Evolutionary conservation across 306 rosid genomes (phyloP).

Genomic region (Cucurbita maxima): DNA sequence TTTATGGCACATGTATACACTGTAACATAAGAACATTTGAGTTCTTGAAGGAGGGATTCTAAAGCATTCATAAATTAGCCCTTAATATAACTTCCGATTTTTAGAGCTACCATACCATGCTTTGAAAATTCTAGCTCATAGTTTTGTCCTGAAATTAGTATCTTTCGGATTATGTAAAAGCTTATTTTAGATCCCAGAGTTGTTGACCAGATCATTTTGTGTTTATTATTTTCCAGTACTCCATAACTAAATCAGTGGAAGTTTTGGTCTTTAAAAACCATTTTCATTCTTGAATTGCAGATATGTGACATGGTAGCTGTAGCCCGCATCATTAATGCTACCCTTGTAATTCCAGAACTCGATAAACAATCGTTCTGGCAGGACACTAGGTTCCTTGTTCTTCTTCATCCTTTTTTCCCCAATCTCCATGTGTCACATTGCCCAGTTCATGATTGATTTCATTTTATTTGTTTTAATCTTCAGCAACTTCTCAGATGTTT

Average conservation of each 20-base stretch:
- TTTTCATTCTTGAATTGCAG: slow-evolving; percentile 30
- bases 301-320: slow-evolving; percentile 98
- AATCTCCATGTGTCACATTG: background rate
- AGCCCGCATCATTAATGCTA: slow-evolving; percentile 81
- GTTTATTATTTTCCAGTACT: background rate
- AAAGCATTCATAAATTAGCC: no score
- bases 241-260: background rate
- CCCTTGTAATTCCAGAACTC: slow-evolving; percentile 89
- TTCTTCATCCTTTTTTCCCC: background rate
- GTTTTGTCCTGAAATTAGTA: background rate
- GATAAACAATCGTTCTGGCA: slow-evolving; percentile 90
- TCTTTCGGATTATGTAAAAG: background rate
- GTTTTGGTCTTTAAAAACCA: slow-evolving; percentile 3
- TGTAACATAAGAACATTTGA: background rate
- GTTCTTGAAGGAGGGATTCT: background rate
- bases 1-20: background rate
- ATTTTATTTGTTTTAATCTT: slow-evolving; percentile 13
- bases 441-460: background rate
- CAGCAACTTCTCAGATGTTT: slow-evolving; percentile 87
- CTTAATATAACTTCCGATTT: no score
- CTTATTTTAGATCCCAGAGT: background rate
- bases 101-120: background rate
- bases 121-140: background rate
- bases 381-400: slow-evolving; percentile 51
- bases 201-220: background rate